phyloP scores from a whole-genome alignment of 352 stramenopile genomes.

The Globisporangium ultimum region DNA sequence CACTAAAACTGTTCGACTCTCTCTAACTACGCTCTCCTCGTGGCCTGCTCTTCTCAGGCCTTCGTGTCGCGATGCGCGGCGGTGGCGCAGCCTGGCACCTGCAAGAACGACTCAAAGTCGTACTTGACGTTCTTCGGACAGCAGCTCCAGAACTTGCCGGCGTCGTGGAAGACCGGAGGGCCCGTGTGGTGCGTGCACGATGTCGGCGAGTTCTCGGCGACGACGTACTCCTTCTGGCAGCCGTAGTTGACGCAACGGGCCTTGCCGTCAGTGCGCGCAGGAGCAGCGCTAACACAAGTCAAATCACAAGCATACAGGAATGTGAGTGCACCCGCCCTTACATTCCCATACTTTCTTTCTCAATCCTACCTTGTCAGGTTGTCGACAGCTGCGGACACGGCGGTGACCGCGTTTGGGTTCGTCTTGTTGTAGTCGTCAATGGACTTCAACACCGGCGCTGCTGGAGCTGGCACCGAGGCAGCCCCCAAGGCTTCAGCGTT shows the following conservation, averaged over 20 bases:
- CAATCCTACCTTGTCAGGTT: slow-evolving; percentile 35
- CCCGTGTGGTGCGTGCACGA: slow-evolving; percentile 86
- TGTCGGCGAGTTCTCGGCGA: slow-evolving; percentile 77
- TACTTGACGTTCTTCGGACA: slow-evolving; percentile 92
- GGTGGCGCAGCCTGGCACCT: slow-evolving; percentile 84
- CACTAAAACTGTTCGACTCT: too few species aligned
- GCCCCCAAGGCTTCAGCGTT: slow-evolving; percentile 23
- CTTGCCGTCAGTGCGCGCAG: slow-evolving; percentile 83
- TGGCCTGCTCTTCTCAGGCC: not conserved
- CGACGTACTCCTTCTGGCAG: slow-evolving; percentile 90
- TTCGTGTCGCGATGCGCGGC: slow-evolving; percentile 81
- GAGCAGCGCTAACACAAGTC: slow-evolving; percentile 19
- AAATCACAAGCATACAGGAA: not conserved
- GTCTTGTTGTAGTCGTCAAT: slow-evolving; percentile 92
- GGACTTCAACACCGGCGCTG: slow-evolving; percentile 74
- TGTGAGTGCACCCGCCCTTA: not conserved
- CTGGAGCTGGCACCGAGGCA: slow-evolving; percentile 12
- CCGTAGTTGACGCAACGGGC: slow-evolving; percentile 89
- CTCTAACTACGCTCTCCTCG: too few species aligned
- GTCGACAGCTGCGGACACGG: slow-evolving; percentile 67
- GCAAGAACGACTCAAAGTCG: slow-evolving; percentile 93
- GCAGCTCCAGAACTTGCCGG: slow-evolving; percentile 93
- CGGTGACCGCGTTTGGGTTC: slow-evolving; percentile 88
- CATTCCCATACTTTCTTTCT: not conserved
- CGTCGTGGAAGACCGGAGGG: slow-evolving; percentile 91